Evolutionary conservation across 352 stramenopile species (phyloP), one percentile per base, ranked within the genome.

Genomic region (Pythium rhizo-oryzae): DNA sequence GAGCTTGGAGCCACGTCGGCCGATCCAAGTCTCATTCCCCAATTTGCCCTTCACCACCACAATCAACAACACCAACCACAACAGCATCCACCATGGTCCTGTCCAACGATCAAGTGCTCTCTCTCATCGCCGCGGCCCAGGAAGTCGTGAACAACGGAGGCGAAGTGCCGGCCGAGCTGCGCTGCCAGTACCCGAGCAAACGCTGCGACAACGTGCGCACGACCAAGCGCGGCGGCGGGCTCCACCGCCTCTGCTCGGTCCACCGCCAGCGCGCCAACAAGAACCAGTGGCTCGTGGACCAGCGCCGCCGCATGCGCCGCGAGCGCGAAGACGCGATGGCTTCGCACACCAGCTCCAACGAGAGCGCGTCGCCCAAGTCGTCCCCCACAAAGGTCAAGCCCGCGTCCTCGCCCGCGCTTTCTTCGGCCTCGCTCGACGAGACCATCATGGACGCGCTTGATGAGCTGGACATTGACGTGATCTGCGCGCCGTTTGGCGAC

Each of bases 271-370:
- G 58, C 58, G 64, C 64, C 64, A 70, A 70, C 64, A 70, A 70
- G 64, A 70, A 70, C 64, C 64, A 70, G 41, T 70, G 64, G 64
- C 64, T 70, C 55, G 64, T 70, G 12, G 64, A 70, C 56, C 64
- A 70, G 47, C 64, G 64, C 25, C 64, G 64, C 56, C 64, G 64
- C 44, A 44, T 70, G 55, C 64, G 64, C 30, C 64, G 64, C 30
- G 64, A 70, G 53, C 64, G 33, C 18, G 64, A 70, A 19, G 64
- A 55, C 46, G 33, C 64, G 25, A 9, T 52, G 3, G 33, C 57
- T 18, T 13, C 23, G 35, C 52, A 24, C 43, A 62, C 12, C 23
- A 49, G 37, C 21, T 55, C 28, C 47, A 51, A 49, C 49, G 28
- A 8, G 19, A 47, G 43, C 49, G 39, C 39, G 11, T 52, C 28